Base-by-base conservation (phyloP, 2,329 filamentous ascomycete species). In the Paramyrothecium sp. region DNA sequence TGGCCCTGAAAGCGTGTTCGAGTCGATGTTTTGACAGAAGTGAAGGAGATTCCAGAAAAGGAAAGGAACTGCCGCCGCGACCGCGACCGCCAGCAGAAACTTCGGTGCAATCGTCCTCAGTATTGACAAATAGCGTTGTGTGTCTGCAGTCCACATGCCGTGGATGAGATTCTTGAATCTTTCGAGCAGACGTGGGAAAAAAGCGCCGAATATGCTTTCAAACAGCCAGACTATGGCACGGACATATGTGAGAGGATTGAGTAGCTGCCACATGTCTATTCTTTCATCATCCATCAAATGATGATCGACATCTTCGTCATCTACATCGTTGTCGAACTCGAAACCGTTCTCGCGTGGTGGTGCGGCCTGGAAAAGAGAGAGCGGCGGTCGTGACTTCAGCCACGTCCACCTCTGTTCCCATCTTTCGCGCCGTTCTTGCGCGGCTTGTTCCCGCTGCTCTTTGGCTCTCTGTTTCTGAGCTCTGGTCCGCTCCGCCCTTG, bases 161-260 rank as follows among this genome's bases (percentile, higher is more conserved):
- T 44, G 13, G n/a, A 44, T 17, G 38, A 44, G 5, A 44, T 44
- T 4, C 5, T 19, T 44, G 13, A 44, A 4, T 7, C 13, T 44
- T 7, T 4, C n/a, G 13, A 16, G n/a, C 38, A 44, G n/a, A 7
- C 38, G 38, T 44, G 38, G 5, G n/a, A 44, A 44, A 2, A 20
- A 20, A 3, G 51, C 10, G 33, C 13, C 61, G 54, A 66, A 61
- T 21, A 60, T 51, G 17, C 47, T 51, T 17, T 64, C 62, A 16
- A 67, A 44, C 7, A 66, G 8, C 67, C 67, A 70, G 17, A 56
- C 58, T 17, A 69, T 13, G 3, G 62, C 60, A 19, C 66, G 55
- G 1, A 73, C 7, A 30, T 74, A 74, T 5, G 69, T 72, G 56
- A 65, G 61, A 0, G 72, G 73, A 26, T 72, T 65, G 3, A 72